phyloP scores from a whole-genome alignment of 176 grass and related monocot species.

The Bonia amplexicaulis region DNA sequence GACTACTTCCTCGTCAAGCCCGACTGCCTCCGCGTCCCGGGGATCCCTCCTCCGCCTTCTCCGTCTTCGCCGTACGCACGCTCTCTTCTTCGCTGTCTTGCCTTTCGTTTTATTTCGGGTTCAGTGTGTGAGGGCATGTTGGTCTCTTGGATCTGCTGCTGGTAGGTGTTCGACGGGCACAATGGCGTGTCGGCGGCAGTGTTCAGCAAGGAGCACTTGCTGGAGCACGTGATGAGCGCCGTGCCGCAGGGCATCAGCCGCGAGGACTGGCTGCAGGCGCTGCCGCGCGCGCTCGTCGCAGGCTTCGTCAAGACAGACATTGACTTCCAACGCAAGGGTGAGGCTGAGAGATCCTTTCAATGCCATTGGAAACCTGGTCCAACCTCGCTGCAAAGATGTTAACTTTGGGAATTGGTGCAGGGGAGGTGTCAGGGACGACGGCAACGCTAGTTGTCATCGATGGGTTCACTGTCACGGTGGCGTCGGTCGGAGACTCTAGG shows the following conservation, averaged over 20 bases:
- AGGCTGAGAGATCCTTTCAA: slow-evolving; percentile 16
- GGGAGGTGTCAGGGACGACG: slow-evolving; percentile 89
- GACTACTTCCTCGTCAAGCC: slow-evolving; percentile 92
- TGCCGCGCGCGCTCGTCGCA: slow-evolving; percentile 83
- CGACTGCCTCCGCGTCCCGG: slow-evolving; percentile 72
- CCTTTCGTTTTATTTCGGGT: not conserved
- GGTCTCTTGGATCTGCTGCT: slow-evolving; percentile 28
- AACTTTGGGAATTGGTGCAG: slow-evolving; percentile 30
- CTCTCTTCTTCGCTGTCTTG: not conserved
- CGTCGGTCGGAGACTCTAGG: slow-evolving; percentile 93
- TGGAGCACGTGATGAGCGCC: slow-evolving; percentile 90
- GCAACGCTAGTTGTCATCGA: slow-evolving; percentile 85
- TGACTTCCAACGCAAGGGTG: slow-evolving; percentile 91
- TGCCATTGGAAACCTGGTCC: not conserved
- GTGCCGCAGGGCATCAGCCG: slow-evolving; percentile 75
- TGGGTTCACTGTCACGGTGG: slow-evolving; percentile 75
- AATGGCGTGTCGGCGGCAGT: slow-evolving; percentile 89
- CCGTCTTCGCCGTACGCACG: slow-evolving; percentile 75
- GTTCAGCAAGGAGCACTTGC: slow-evolving; percentile 90
- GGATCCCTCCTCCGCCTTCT: slow-evolving; percentile 70
- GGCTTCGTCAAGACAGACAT: slow-evolving; percentile 98
- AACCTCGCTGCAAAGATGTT: not conserved
- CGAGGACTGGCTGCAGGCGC: slow-evolving; percentile 79
- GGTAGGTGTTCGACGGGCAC: slow-evolving; percentile 91
- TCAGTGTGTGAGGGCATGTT: slow-evolving; percentile 5